Percentiles rank a stretch among this genome's conserved stretches.
Evolutionary conservation across 2,329 filamentous ascomycete genomes (phyloP).

Genomic region (Didymellaceae sp.): DNA sequence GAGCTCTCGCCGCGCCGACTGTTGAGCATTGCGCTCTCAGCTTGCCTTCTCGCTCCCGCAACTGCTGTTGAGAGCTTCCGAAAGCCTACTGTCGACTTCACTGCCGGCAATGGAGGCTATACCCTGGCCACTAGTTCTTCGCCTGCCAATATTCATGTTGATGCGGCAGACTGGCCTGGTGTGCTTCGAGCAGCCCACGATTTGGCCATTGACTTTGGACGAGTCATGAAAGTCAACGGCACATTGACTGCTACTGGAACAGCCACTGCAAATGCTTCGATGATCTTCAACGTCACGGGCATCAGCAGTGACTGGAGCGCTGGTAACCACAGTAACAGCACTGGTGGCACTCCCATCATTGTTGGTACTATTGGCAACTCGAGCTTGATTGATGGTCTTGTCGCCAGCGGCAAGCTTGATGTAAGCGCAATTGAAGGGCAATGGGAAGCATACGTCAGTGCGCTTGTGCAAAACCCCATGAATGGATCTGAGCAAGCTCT

Average conservation of each 20-base stretch:
- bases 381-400: constrained; percentile 64
- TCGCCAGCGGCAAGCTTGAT: constrained; percentile 64
- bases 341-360: constrained; percentile 61
- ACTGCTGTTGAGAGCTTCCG: constrained; percentile 52
- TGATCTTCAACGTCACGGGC: constrained; percentile 53
- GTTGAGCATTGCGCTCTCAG: constrained; percentile 31
- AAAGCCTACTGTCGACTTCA: constrained; percentile 57
- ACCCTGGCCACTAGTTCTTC: constrained; percentile 41
- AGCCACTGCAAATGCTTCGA: constrained; percentile 53
- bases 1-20: constrained; percentile 38
- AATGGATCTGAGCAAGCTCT: constrained; percentile 64
- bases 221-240: constrained; percentile 71
- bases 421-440: constrained; percentile 63
- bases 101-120: constrained; percentile 47
- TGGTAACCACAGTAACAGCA: constrained; percentile 18
- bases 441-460: constrained; percentile 73
- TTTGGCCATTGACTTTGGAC: constrained; percentile 71
- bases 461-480: constrained; percentile 64
- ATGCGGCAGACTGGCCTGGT: constrained; percentile 66
- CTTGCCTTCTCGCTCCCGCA: constrained; percentile 27
- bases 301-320: constrained; percentile 46
- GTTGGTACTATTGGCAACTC: constrained; percentile 73
- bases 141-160: constrained; percentile 41
- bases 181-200: constrained; percentile 72
- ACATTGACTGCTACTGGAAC: constrained; percentile 61